Percentiles rank a stretch among this genome's conserved stretches.
Evolutionary conservation across 805 yeast species (phyloP).

Genomic region (Vanderwaltozyma verrucispora): DNA sequence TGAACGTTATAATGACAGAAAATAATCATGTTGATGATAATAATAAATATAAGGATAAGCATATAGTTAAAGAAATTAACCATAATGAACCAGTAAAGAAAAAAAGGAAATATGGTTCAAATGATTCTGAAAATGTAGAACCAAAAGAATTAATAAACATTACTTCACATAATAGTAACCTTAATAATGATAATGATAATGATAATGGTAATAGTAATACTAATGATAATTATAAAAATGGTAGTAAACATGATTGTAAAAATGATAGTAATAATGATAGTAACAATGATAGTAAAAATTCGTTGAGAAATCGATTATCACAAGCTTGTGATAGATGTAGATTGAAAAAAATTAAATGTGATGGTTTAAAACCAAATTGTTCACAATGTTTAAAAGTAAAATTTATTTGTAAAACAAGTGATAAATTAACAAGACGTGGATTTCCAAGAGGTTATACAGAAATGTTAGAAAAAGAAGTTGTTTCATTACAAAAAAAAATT

Average conservation of each 20-base stretch:
- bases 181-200: no score
- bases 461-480: slow-evolving; percentile 53
- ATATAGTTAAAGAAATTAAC: background rate
- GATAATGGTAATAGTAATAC: no score
- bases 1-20: no score
- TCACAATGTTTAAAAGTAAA: slow-evolving; percentile 55
- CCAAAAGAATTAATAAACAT: background rate
- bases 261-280: no score
- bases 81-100: background rate
- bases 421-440: slow-evolving; percentile 63
- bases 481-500: slow-evolving; percentile 37
- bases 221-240: no score
- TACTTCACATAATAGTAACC: no score
- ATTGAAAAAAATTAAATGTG: slow-evolving; percentile 32
- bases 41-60: no score
- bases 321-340: slow-evolving; percentile 86
- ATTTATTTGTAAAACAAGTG: slow-evolving; percentile 61
- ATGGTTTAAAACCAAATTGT: slow-evolving; percentile 49
- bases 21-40: no score
- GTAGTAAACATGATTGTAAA: no score
- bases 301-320: slow-evolving; percentile 19
- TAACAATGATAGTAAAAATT: no score
- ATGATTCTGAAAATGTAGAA: no score
- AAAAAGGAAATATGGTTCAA: slow-evolving; percentile 1
- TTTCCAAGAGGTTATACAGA: slow-evolving; percentile 78